Percentiles rank a stretch among this genome's conserved stretches.
These are phyloP conservation scores for Candida frijolesensis DNA, from an alignment of 1,139 yeast species.

Conservation along the genomic window DNA sequence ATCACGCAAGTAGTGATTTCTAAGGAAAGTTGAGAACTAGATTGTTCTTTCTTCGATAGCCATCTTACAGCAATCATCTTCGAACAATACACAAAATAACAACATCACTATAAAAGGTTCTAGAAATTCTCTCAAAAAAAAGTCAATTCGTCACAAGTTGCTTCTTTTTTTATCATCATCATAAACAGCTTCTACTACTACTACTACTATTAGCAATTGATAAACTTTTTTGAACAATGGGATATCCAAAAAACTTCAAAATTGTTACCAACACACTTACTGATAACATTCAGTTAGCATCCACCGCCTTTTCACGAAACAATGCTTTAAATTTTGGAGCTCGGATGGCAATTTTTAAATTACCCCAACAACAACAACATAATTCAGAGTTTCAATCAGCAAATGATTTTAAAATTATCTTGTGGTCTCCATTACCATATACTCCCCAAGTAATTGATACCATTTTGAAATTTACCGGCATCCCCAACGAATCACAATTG, in stretches of 20 bases:
- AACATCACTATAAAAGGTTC: not conserved
- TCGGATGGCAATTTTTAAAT: slow-evolving; percentile 54
- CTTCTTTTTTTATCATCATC: too few relatives aligned
- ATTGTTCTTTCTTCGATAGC: too few relatives aligned
- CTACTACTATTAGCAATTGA: not conserved
- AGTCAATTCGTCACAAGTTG: not conserved
- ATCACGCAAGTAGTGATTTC: not conserved
- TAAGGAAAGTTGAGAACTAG: too few relatives aligned
- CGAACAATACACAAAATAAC: too few relatives aligned
- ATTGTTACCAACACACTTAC: slow-evolving; percentile 47
- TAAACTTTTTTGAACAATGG: slow-evolving; percentile 15
- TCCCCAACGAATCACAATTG: slow-evolving; percentile 26
- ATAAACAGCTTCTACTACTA: too few relatives aligned
- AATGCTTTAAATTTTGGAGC: slow-evolving; percentile 57
- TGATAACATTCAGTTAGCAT: slow-evolving; percentile 49
- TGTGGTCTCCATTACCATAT: slow-evolving; percentile 67
- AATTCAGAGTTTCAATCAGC: too few relatives aligned
- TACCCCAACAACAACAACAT: slow-evolving; percentile 10
- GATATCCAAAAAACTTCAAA: slow-evolving; percentile 41
- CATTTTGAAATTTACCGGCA: slow-evolving; percentile 36
- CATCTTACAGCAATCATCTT: too few relatives aligned
- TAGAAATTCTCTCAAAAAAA: not conserved
- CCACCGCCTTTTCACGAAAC: slow-evolving; percentile 47
- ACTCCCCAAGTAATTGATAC: slow-evolving; percentile 46
- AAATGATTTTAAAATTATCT: slow-evolving; percentile 32